A percentile compares a stretch with the other conserved stretches of the same genome.
These are phyloP conservation scores for Macrocybe gigantea DNA, from an alignment of 768 basidiomycete genomes.

Conservation along the genomic window DNA sequence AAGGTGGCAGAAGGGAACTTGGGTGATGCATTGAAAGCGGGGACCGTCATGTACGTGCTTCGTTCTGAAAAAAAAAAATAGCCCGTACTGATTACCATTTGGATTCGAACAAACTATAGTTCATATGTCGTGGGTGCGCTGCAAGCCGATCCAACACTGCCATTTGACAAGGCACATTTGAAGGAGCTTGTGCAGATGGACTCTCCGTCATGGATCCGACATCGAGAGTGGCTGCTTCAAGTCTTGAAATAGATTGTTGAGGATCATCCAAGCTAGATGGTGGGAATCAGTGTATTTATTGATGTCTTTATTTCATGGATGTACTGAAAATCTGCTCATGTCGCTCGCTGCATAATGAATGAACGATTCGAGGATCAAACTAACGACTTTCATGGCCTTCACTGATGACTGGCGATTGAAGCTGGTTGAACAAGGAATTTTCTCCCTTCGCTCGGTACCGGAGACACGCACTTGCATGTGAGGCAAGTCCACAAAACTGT, in stretches of 20 bases:
- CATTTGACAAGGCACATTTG: constrained; percentile 22
- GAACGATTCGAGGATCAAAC: no score
- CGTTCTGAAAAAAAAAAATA: background rate
- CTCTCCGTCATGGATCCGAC: constrained; percentile 19
- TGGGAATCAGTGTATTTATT: no score
- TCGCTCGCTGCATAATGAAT: no score
- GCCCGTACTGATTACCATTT: background rate
- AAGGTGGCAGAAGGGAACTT: constrained; percentile 8
- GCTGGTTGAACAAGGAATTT: no score
- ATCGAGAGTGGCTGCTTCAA: constrained; percentile 19
- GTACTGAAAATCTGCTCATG: no score
- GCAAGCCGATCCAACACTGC: constrained; percentile 17
- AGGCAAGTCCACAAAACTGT: no score
- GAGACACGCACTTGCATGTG: no score
- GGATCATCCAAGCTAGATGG: no score
- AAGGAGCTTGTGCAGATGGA: constrained; percentile 26
- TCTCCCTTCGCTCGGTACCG: no score
- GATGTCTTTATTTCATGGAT: no score
- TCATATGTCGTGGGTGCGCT: constrained; percentile 27
- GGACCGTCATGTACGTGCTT: constrained; percentile 26
- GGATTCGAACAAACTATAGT: constrained; percentile 7
- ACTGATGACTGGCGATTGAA: no score
- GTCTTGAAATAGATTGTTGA: background rate
- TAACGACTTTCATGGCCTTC: no score
- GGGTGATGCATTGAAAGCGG: constrained; percentile 16